Evolutionary conservation across 2,329 filamentous ascomycete species (phyloP), one percentile per base, ranked within the genome.

Genomic region (Colletotrichum simmondsii): DNA sequence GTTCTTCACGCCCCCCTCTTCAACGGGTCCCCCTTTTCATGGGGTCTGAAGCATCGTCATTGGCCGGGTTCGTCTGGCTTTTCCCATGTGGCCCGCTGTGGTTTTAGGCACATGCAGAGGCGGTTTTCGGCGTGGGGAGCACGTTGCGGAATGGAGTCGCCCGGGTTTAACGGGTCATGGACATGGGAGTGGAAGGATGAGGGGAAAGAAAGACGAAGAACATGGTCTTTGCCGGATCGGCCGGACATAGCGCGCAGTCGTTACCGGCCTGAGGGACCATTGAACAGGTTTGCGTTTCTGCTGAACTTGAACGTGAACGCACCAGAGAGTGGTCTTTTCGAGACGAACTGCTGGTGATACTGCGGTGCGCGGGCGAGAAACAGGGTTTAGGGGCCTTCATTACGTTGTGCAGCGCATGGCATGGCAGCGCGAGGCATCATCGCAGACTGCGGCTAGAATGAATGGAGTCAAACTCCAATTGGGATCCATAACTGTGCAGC

Each of bases 131-230:
- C 58, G 69, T 59, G 68, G 65, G 46, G 52, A 42, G 65, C 58
- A 72, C 65, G 58, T 58, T 54, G 69, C 65, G 56, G 64, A 68
- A 68, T 24, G 52, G 65, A 64, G 32, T 58, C 35, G 65, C 49
- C 65, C 65, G 37, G 58, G 42, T 49, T 22, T 26, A 52, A 49
- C 42, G 42, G 42, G 42, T 19, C 42, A 19, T 49, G 30, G 63
- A 49, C 14, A 22, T 56, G 22, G n/a, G 52, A 5, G 54, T 24
- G 52, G 52, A 64, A n/a, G 28, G 22, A 42, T 30, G 37, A 26
- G 10, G 46, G 24, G 35, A 16, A 30, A 4, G 54, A 3, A 3
- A 30, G 19, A 42, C 8, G 60, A 14, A 30, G 19, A 42, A 10
- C 46, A 14, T 63, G 22, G 24, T 26, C 26, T 28, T 49, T 57